Base-by-base conservation (phyloP, 768 basidiomycete genomes). In the Trametes villosa region DNA sequence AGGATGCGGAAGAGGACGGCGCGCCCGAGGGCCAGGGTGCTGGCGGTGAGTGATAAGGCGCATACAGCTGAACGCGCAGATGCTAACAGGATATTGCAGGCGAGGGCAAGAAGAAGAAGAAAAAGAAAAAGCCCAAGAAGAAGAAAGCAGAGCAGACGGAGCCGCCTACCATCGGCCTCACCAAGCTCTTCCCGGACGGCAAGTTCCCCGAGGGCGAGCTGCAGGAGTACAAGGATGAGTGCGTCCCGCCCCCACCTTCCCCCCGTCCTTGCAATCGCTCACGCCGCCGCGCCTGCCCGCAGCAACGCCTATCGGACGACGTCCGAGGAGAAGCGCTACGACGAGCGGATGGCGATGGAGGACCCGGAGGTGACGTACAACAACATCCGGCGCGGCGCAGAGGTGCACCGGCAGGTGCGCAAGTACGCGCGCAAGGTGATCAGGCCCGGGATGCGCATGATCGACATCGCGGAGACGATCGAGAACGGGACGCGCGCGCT, bases 331-430 rank as follows among this genome's bases (percentile, higher is more conserved):
- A 91, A 86, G 70, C 86, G 91, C 30, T 86, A 92, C 67, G 74
- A 83, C n/a, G 97, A 99, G 71, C 83, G 83, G 59, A 76, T 89
- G 64, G 81, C 82, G 3, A 85, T 87, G 70, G 86, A 89, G 68
- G 93, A 97, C 73, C 90, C 92, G 2, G 86, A 91, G 62, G 78
- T 81, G 41, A 96, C 92, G 0, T 99, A 98, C 75, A 84, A 92
- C 67, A 86, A 83, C 71, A 96, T 99, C 70, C 87, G 97, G 52
- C 85, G 89, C 60, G 97, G 89, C 40, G 91, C 92, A n/a, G 96
- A 98, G 76, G 95, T 96, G 12, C 97, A 99, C 73, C 84, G 97
- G 46, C 91, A 92, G 72, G 96, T 96, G 53, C 88, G 97, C 56
- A 78, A 84, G 60, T 83, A 90, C 69, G 94, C 92, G 4, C 86